These are phyloP conservation scores for Suillus discolor DNA, from an alignment of 768 basidiomycete genomes.

Conservation along the genomic window DNA sequence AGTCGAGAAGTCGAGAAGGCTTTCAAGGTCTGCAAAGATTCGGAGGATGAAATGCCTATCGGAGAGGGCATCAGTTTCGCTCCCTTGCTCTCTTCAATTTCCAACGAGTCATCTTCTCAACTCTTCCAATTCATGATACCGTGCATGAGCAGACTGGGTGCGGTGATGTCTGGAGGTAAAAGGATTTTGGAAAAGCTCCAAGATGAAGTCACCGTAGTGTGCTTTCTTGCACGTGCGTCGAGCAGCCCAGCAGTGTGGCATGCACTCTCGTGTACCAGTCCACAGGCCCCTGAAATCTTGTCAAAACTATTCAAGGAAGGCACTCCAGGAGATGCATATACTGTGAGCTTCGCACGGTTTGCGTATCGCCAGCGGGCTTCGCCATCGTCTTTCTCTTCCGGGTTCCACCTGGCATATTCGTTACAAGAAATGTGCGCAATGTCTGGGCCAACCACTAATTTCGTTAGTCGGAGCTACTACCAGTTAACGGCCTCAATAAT, in stretches of 20 bases:
- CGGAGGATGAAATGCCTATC: neutral
- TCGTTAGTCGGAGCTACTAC: neutral
- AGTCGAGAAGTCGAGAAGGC: neutral
- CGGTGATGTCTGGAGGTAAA: neutral
- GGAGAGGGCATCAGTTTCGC: neutral
- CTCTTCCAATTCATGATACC: constrained; percentile 31
- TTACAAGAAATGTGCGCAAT: neutral
- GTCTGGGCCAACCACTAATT: neutral
- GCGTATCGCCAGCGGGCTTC: constrained; percentile 25
- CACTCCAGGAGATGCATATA: neutral
- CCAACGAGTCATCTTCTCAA: constrained; percentile 14
- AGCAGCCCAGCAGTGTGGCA: neutral
- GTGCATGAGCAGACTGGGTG: constrained; percentile 18
- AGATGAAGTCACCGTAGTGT: neutral
- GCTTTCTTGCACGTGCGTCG: neutral
- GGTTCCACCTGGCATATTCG: neutral
- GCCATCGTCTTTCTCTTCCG: neutral
- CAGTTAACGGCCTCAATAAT: neutral
- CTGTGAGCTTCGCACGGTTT: constrained; percentile 34
- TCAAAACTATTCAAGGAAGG: neutral
- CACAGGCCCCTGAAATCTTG: neutral
- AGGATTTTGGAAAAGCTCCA: constrained; percentile 5
- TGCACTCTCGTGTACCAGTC: neutral
- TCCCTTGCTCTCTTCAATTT: neutral
- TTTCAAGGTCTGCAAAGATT: neutral